These are phyloP conservation scores for Suhomyces maxii DNA, from an alignment of 1,139 yeast species.

Conservation along the genomic window DNA sequence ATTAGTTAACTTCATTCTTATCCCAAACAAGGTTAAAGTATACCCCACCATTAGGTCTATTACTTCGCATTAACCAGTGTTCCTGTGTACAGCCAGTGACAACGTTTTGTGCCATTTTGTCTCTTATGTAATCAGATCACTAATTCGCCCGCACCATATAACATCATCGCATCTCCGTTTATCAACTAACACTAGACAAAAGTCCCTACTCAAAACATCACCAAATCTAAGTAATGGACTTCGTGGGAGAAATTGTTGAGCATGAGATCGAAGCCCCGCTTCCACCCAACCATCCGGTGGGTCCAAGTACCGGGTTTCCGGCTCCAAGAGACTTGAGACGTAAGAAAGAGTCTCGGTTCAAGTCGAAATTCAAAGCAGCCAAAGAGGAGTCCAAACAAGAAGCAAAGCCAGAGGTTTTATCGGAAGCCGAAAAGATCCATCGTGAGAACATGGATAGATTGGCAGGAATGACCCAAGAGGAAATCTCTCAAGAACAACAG, in stretches of 20 bases:
- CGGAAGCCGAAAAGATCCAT: conserved; percentile 75
- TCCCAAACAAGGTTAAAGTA: too few species aligned
- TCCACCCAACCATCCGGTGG: conserved; percentile 25
- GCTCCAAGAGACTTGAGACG: conserved; percentile 26
- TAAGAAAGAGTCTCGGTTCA: conserved; percentile 29
- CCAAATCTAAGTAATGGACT: conserved; percentile 49
- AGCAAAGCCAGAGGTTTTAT: conserved; percentile 4
- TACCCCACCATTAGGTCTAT: too few species aligned
- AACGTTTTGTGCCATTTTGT: too few species aligned
- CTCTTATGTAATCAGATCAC: too few species aligned
- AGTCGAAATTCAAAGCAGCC: conserved; percentile 24
- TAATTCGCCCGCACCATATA: too few species aligned
- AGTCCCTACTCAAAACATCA: neutral
- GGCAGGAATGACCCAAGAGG: conserved; percentile 63
- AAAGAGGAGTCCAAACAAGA: neutral
- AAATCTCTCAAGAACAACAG: conserved; percentile 62
- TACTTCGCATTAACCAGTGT: too few species aligned
- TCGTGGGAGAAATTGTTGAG: conserved; percentile 76
- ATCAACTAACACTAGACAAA: too few species aligned
- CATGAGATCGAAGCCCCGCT: conserved; percentile 47
- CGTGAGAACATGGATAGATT: conserved; percentile 69
- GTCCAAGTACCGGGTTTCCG: conserved; percentile 44
- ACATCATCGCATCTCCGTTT: too few species aligned
- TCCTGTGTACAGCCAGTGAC: too few species aligned
- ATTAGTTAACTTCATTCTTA: too few species aligned